Conservation (phyloP, 495 filamentous ascomycete species). For the Podospora didyma region DNA sequence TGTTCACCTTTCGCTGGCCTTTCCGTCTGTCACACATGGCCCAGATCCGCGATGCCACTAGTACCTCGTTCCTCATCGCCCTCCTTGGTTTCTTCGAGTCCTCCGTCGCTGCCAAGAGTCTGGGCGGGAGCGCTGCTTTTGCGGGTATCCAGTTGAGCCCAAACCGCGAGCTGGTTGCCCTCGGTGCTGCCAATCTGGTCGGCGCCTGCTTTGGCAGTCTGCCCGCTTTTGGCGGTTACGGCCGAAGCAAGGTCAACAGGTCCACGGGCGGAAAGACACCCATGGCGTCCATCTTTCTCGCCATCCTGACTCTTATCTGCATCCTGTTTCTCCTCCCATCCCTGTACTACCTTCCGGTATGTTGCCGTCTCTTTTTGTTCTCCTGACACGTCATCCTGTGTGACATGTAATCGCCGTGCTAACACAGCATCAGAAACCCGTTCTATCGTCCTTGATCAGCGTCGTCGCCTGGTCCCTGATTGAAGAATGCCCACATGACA, state of each 20-base stretch:
- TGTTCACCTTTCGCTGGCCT: constrained; percentile 83
- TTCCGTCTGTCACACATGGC: constrained; percentile 70
- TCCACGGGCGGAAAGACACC: constrained; percentile 88
- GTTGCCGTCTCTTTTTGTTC: constrained; percentile 24
- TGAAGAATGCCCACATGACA: constrained; percentile 90
- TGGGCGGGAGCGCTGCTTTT: constrained; percentile 61
- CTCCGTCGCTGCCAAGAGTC: constrained; percentile 90
- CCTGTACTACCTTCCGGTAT: constrained; percentile 88
- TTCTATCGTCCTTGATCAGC: constrained; percentile 89
- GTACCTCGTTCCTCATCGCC: constrained; percentile 89
- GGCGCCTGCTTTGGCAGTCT: constrained; percentile 89
- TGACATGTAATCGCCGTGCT: constrained; percentile 17
- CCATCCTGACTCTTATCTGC: constrained; percentile 73
- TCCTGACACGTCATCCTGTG: neutral
- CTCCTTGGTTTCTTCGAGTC: constrained; percentile 98
- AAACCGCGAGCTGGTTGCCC: constrained; percentile 90
- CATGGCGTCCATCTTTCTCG: constrained; percentile 83
- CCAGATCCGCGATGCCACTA: constrained; percentile 80
- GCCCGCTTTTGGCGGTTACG: constrained; percentile 94
- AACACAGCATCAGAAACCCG: constrained; percentile 67
- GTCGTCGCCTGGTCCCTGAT: constrained; percentile 93
- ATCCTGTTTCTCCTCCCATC: constrained; percentile 81
- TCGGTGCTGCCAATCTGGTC: constrained; percentile 84
- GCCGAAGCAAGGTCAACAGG: constrained; percentile 90
- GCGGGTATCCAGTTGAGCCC: constrained; percentile 77